Percentiles rank a stretch among this genome's conserved stretches.
These are phyloP conservation scores for Meredithiella fracta DNA, from an alignment of 2,329 filamentous ascomycete genomes.

Conservation along the genomic window DNA sequence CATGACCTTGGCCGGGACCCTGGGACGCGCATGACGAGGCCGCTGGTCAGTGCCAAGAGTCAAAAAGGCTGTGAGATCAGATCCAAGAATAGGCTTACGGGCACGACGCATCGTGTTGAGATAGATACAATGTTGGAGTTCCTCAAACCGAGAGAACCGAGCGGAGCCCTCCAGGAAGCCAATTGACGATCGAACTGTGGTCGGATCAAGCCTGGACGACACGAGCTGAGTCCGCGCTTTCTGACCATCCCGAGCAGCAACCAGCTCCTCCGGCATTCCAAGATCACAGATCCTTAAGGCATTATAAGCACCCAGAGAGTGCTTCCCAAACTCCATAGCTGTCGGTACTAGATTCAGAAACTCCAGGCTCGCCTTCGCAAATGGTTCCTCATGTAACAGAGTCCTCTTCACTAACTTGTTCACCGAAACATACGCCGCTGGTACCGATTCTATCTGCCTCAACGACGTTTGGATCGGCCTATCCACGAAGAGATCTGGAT, in stretches of 20 bases:
- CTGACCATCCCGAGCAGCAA: background rate
- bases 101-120: slow-evolving; percentile 68
- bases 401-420: slow-evolving; percentile 53
- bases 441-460: slow-evolving; percentile 66
- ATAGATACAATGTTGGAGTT: slow-evolving; percentile 66
- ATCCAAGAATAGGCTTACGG: slow-evolving; percentile 66
- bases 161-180: slow-evolving; percentile 55
- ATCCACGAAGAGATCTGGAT: slow-evolving; percentile 91
- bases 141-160: slow-evolving; percentile 54
- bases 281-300: slow-evolving; percentile 16
- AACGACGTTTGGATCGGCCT: slow-evolving; percentile 94
- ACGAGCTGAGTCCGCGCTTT: slow-evolving; percentile 31
- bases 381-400: slow-evolving; percentile 23
- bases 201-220: slow-evolving; percentile 41
- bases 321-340: background rate
- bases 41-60: slow-evolving; percentile 45
- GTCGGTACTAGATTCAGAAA: slow-evolving; percentile 63
- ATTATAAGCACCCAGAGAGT: slow-evolving; percentile 36
- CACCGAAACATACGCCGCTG: slow-evolving; percentile 28
- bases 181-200: slow-evolving; percentile 52
- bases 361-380: slow-evolving; percentile 52
- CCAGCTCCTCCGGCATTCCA: slow-evolving; percentile 4
- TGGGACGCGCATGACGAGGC: slow-evolving; percentile 43
- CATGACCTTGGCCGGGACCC: slow-evolving; percentile 44
- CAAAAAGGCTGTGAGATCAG: slow-evolving; percentile 57